These are phyloP conservation scores for Colletotrichum eremochloae DNA, from an alignment of 2,329 filamentous ascomycete genomes.

Conservation along the genomic window DNA sequence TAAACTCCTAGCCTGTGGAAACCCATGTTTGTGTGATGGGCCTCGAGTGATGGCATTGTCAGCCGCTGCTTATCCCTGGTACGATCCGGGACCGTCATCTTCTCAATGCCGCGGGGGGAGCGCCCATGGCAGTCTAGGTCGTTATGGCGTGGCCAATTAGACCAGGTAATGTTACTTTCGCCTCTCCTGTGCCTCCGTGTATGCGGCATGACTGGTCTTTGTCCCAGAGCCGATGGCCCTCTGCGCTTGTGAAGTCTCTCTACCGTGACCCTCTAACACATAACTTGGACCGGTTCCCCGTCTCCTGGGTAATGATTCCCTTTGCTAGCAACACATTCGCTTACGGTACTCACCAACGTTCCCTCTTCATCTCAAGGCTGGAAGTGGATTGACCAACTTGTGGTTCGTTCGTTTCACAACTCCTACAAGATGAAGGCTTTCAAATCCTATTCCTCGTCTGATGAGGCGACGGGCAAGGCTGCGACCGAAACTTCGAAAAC, in stretches of 20 bases:
- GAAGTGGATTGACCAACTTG: slow-evolving; percentile 32
- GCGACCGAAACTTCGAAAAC: slow-evolving; percentile 9
- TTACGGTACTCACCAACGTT: slow-evolving; percentile 14
- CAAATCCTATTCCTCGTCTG: slow-evolving; percentile 41
- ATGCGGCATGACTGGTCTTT: slow-evolving; percentile 33
- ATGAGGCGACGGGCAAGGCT: slow-evolving; percentile 22
- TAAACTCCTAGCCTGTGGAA: slow-evolving; percentile 24
- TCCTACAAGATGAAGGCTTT: slow-evolving; percentile 39
- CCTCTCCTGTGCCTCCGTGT: slow-evolving; percentile 36
- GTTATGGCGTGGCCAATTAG: slow-evolving; percentile 23
- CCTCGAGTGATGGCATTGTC: slow-evolving; percentile 19
- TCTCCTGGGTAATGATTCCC: slow-evolving; percentile 10
- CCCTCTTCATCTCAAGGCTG: slow-evolving; percentile 28
- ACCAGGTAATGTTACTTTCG: slow-evolving; percentile 31
- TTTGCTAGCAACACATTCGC: slow-evolving; percentile 16
- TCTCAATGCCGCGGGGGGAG: slow-evolving; percentile 24
- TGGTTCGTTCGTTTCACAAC: slow-evolving; percentile 34
- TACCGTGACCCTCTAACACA: slow-evolving; percentile 23
- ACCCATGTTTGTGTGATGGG: slow-evolving; percentile 14
- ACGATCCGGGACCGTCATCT: slow-evolving; percentile 12
- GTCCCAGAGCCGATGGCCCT: slow-evolving; percentile 4
- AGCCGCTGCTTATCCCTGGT: slow-evolving; percentile 26
- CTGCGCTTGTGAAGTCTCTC: slow-evolving; percentile 18
- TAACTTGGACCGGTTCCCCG: slow-evolving; percentile 32
- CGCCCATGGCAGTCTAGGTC: slow-evolving; percentile 22